Evolutionary conservation across 768 basidiomycete genomes (phyloP).

Genomic region (Boletellus ananas): DNA sequence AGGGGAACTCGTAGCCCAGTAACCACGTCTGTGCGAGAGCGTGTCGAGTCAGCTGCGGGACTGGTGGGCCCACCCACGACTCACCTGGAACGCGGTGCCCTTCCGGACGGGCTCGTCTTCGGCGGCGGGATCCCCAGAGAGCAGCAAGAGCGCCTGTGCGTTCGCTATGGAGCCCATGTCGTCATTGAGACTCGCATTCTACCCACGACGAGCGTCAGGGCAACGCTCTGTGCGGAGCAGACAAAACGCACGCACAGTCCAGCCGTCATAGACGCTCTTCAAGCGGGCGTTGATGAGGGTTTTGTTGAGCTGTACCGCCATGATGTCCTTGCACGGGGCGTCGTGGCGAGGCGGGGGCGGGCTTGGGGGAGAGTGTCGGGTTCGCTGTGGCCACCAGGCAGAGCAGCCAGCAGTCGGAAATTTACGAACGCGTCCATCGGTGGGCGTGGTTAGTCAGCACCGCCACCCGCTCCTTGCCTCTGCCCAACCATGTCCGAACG

Average conservation of each 20-base stretch:
- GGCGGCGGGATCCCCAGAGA: constrained; percentile 72
- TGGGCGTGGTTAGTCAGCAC: constrained; percentile 29
- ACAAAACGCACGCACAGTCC: constrained; percentile 46
- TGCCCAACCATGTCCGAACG: constrained; percentile 68
- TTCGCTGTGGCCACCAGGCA: constrained; percentile 4
- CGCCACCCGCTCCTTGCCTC: constrained; percentile 3
- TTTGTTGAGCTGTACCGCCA: constrained; percentile 75
- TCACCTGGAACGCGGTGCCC: constrained; percentile 87
- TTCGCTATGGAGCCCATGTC: constrained; percentile 68
- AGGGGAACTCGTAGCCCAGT: constrained; percentile 96
- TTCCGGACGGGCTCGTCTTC: constrained; percentile 92
- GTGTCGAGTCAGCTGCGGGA: constrained; percentile 1
- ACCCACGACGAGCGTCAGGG: constrained; percentile 11
- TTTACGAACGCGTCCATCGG: constrained; percentile 29
- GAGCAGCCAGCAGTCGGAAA: constrained; percentile 24
- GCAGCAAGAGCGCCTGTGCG: constrained; percentile 64
- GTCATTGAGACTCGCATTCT: constrained; percentile 67
- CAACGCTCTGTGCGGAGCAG: constrained; percentile 5
- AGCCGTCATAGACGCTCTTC: constrained; percentile 55
- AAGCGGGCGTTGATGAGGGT: constrained; percentile 52
- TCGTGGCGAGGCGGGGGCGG: constrained; percentile 6
- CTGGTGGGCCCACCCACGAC: constrained; percentile 12
- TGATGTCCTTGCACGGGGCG: constrained; percentile 25
- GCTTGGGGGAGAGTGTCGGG: neutral
- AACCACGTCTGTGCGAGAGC: constrained; percentile 75